Conservation (phyloP, 2,329 filamentous ascomycete species). For the Trichocomaceae sp. region DNA sequence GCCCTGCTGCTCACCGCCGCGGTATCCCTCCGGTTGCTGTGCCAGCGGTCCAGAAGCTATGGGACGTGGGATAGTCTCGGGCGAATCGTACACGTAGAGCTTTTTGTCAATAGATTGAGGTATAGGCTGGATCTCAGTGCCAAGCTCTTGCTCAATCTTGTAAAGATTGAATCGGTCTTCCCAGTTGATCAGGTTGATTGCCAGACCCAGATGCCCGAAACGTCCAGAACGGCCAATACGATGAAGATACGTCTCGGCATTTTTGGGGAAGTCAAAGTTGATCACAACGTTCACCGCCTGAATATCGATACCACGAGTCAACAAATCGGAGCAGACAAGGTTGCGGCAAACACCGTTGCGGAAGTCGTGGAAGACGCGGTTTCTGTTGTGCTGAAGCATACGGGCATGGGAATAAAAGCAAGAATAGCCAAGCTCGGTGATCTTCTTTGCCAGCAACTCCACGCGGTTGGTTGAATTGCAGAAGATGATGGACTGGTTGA, state of each 20-base stretch:
- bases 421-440: constrained; percentile 96
- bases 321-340: constrained; percentile 91
- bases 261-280: constrained; percentile 99
- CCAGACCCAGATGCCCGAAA: constrained; percentile 92
- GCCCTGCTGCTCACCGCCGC: constrained; percentile 26
- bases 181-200: constrained; percentile 99
- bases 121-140: constrained; percentile 97
- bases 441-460: constrained; percentile 96
- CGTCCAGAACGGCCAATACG: constrained; percentile 96
- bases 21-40: constrained; percentile 17
- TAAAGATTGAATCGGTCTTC: constrained; percentile 98
- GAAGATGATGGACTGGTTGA: constrained; percentile 99
- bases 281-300: constrained; percentile 99
- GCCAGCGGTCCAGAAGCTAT: constrained; percentile 48
- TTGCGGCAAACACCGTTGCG: constrained; percentile 96
- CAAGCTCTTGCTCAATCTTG: constrained; percentile 94
- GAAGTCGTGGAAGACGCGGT: constrained; percentile 99
- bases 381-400: constrained; percentile 94
- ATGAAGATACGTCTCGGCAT: constrained; percentile 97
- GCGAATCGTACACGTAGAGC: constrained; percentile 95
- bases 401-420: constrained; percentile 99
- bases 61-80: constrained; percentile 87
- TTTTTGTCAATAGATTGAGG: constrained; percentile 92
- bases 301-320: constrained; percentile 98
- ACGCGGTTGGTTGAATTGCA: constrained; percentile 99